Conservation (phyloP, 169 alveolate species). For the Theileria orientalis region DNA sequence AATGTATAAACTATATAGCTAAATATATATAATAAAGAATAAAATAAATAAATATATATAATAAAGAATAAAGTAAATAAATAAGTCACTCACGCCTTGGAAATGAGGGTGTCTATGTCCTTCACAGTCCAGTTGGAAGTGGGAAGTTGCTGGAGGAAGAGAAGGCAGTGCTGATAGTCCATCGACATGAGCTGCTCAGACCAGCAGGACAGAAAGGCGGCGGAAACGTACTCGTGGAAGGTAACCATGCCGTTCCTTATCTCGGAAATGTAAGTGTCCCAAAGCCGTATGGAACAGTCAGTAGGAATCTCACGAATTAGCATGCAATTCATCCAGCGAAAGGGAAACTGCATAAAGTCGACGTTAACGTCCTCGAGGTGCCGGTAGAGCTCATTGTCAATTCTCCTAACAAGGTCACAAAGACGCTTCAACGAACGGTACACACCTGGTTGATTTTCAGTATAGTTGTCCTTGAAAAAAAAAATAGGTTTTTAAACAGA, state of each 20-base stretch:
- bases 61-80: not conserved
- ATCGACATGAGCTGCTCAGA: constrained; percentile 78
- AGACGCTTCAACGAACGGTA: constrained; percentile 83
- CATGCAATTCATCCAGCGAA: constrained; percentile 90
- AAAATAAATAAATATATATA: not conserved
- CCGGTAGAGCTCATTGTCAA: constrained; percentile 80
- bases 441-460: constrained; percentile 93
- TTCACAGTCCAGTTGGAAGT: constrained; percentile 84
- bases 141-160: constrained; percentile 87
- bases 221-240: constrained; percentile 88
- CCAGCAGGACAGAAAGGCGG: constrained; percentile 85
- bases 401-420: constrained; percentile 87
- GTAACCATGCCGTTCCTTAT: constrained; percentile 77
- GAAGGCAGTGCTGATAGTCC: constrained; percentile 86
- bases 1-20: too few species aligned
- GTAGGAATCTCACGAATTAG: constrained; percentile 76
- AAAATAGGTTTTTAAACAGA: not conserved
- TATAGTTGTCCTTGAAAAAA: constrained; percentile 87
- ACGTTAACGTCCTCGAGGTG: constrained; percentile 80
- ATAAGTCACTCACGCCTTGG: constrained; percentile 78
- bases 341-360: constrained; percentile 87
- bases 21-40: not conserved
- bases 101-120: constrained; percentile 86
- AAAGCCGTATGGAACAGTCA: constrained; percentile 79
- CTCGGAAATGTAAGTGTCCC: constrained; percentile 90